A percentile compares a stretch with the other conserved stretches of the same genome.
These are phyloP conservation scores for Leucocoprinus birnbaumii DNA, from an alignment of 768 basidiomycete species.

Conservation along the genomic window DNA sequence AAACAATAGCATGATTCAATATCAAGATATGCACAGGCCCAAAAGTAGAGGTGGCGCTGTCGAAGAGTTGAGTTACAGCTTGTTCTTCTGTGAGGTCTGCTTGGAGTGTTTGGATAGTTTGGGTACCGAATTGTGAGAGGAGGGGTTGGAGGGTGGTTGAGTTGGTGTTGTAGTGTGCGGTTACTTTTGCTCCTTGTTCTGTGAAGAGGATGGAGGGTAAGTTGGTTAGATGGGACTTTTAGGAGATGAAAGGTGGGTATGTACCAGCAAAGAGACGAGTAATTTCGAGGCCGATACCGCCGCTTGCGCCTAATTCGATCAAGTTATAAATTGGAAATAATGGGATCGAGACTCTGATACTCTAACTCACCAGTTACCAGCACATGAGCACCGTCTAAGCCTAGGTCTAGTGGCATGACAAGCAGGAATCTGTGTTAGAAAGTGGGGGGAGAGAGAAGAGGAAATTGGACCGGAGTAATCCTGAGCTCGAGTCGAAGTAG, in stretches of 20 bases:
- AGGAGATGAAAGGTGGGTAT: too few species aligned
- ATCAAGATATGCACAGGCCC: conserved; percentile 55
- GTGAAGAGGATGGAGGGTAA: conserved; percentile 1
- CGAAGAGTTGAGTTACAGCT: conserved; percentile 50
- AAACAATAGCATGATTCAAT: conserved; percentile 61
- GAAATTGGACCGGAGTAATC: too few species aligned
- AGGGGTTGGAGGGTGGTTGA: conserved; percentile 39
- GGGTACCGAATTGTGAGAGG: conserved; percentile 29
- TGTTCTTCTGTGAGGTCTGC: conserved; percentile 58
- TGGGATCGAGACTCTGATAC: not conserved
- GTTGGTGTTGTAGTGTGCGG: conserved; percentile 69
- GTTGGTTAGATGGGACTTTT: too few species aligned
- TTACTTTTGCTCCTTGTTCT: conserved; percentile 73
- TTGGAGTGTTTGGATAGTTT: conserved; percentile 37
- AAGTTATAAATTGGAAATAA: not conserved
- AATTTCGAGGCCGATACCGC: conserved; percentile 71
- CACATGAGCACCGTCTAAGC: conserved; percentile 58
- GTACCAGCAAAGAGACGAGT: conserved; percentile 57
- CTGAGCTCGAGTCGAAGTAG: too few species aligned
- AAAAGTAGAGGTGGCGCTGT: conserved; percentile 32
- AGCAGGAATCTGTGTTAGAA: too few species aligned
- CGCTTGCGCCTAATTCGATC: conserved; percentile 55
- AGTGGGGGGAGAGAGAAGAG: too few species aligned
- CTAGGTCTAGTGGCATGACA: conserved; percentile 41
- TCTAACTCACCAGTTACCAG: conserved; percentile 57